Percentiles rank a stretch among this genome's conserved stretches.
Evolutionary conservation across 345 rosid genomes (phyloP).

Genomic region (Linum usitatissimum): DNA sequence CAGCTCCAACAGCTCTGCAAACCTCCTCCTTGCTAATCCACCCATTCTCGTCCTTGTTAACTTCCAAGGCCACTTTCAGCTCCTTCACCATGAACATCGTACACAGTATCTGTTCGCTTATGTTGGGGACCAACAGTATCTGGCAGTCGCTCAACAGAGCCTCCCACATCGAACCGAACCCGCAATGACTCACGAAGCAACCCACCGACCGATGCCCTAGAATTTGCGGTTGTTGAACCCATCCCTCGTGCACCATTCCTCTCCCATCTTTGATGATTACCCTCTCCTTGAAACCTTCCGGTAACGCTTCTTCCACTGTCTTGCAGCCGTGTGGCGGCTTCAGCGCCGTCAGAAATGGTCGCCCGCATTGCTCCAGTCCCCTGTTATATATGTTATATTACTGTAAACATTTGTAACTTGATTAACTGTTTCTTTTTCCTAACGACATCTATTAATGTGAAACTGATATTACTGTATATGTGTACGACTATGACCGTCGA

Average conservation of each 20-base stretch:
- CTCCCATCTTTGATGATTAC: neutral
- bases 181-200: conserved; percentile 7
- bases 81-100: conserved; percentile 5
- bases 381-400: neutral
- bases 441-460: no score
- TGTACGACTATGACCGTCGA: no score
- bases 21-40: conserved; percentile 17
- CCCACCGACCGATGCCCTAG: conserved; percentile 2
- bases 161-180: conserved; percentile 10
- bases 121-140: neutral
- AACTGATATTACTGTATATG: no score
- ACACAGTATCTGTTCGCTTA: neutral
- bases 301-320: conserved; percentile 2
- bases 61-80: conserved; percentile 2
- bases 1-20: conserved; percentile 5
- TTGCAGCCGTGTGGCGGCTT: neutral
- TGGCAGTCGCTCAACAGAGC: conserved; percentile 6
- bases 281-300: neutral
- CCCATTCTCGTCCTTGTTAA: neutral
- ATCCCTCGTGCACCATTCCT: conserved; percentile 1
- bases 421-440: no score
- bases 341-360: conserved; percentile 2
- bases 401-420: no score
- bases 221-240: conserved; percentile 6
- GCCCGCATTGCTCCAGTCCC: conserved; percentile 1